phyloP scores from a whole-genome alignment of 139 green algal species.

The Chlamydomonas applanata region DNA sequence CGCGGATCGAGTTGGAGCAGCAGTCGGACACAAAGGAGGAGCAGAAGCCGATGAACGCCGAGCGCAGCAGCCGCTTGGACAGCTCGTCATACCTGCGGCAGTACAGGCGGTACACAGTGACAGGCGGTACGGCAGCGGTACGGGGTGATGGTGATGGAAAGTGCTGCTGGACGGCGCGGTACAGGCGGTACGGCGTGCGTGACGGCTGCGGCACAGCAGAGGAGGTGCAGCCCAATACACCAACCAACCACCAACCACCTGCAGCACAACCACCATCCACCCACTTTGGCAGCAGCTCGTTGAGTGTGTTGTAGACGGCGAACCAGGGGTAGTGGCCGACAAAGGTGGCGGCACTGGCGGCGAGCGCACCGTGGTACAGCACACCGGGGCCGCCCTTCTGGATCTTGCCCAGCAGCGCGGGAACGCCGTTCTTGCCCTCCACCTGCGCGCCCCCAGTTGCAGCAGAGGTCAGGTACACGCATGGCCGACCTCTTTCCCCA shows the following conservation, averaged over 20 bases:
- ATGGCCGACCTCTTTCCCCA: too few species aligned
- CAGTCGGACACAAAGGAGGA: slow-evolving; percentile 77
- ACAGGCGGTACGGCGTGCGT: too few species aligned
- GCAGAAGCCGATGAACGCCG: slow-evolving; percentile 84
- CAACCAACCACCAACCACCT: too few species aligned
- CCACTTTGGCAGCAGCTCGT: slow-evolving; percentile 45
- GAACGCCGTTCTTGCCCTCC: slow-evolving; percentile 70
- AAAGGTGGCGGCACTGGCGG: slow-evolving; percentile 79
- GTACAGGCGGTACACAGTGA: too few species aligned
- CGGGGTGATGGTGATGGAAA: too few species aligned
- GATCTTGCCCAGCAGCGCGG: slow-evolving; percentile 70
- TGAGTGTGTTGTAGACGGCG: slow-evolving; percentile 46
- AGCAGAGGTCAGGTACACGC: too few species aligned
- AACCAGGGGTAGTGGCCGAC: slow-evolving; percentile 94
- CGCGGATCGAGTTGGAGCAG: slow-evolving; percentile 88
- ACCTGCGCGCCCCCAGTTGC: too few species aligned
- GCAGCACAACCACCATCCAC: too few species aligned
- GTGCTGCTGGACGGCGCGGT: slow-evolving; percentile 4
- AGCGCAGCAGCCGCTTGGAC: slow-evolving; percentile 63
- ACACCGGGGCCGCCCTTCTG: slow-evolving; percentile 66
- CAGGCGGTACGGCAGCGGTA: too few species aligned
- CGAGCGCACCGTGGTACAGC: slow-evolving; percentile 85
- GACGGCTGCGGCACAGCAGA: too few species aligned
- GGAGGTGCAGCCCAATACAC: too few species aligned
- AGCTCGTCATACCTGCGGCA: slow-evolving; percentile 76